Evolutionary conservation across 768 basidiomycete genomes (phyloP).

Genomic region (Lactarius sanguifluus): DNA sequence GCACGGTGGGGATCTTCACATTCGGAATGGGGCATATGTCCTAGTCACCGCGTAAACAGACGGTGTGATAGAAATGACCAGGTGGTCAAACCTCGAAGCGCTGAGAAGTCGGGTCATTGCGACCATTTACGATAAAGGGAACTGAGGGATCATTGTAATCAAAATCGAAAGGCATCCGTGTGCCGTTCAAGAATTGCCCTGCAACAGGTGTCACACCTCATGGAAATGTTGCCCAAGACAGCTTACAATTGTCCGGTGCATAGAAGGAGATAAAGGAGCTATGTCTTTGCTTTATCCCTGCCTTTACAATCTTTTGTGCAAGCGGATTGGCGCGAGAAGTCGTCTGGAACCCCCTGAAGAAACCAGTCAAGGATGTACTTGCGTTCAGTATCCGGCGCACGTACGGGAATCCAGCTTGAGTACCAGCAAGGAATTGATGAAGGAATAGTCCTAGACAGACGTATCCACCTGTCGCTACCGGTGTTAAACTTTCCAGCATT

Average conservation of each 20-base stretch:
- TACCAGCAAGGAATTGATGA: slow-evolving; percentile 55
- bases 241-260: slow-evolving; percentile 52
- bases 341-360: slow-evolving; percentile 54
- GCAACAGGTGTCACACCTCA: not conserved
- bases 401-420: slow-evolving; percentile 51
- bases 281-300: slow-evolving; percentile 48
- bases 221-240: not conserved
- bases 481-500: not conserved
- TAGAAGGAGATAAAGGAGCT: slow-evolving; percentile 44
- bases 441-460: slow-evolving; percentile 63
- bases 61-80: not conserved
- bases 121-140: slow-evolving; percentile 36
- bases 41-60: slow-evolving; percentile 24
- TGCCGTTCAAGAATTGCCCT: slow-evolving; percentile 39
- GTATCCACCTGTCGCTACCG: slow-evolving; percentile 44
- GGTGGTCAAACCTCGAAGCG: slow-evolving; percentile 35
- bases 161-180: slow-evolving; percentile 29
- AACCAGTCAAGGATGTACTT: not conserved
- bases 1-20: not conserved
- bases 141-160: slow-evolving; percentile 37
- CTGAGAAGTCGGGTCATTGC: slow-evolving; percentile 35
- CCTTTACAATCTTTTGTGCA: slow-evolving; percentile 57
- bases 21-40: slow-evolving; percentile 37
- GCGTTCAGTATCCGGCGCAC: slow-evolving; percentile 29
- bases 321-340: slow-evolving; percentile 53